These are phyloP conservation scores for Chlorella ohadii DNA, from an alignment of 139 green algal genomes.

Conservation along the genomic window DNA sequence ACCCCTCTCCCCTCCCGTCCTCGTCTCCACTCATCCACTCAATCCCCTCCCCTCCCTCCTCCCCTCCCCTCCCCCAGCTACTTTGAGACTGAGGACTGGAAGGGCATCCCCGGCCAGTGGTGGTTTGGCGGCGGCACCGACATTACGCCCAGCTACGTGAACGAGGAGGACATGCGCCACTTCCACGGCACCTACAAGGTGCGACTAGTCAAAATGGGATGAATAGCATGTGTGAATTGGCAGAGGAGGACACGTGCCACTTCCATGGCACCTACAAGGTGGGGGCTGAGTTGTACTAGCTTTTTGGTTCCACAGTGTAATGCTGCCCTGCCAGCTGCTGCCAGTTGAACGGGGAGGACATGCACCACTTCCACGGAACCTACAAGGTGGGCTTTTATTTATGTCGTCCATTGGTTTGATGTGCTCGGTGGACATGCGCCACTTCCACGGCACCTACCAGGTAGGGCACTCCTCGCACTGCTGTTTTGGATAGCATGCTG, in stretches of 20 bases:
- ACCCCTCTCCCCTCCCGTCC: too few species aligned
- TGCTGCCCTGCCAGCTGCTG: not conserved
- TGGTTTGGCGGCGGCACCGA: constrained; percentile 99
- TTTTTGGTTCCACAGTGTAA: not conserved
- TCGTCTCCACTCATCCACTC: not conserved
- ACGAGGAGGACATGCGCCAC: constrained; percentile 96
- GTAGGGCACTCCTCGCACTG: too few species aligned
- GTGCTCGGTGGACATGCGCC: too few species aligned
- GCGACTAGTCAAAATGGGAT: too few species aligned
- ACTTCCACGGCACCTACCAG: too few species aligned
- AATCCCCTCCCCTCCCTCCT: not conserved
- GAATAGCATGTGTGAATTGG: too few species aligned
- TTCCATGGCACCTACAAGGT: too few species aligned
- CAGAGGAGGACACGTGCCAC: too few species aligned
- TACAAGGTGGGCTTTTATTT: too few species aligned
- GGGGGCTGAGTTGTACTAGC: too few species aligned
- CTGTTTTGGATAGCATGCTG: too few species aligned
- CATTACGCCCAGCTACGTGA: constrained; percentile 96
- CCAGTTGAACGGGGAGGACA: constrained; percentile 95
- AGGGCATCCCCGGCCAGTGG: constrained; percentile 93
- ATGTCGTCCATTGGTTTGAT: too few species aligned
- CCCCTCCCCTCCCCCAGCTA: constrained; percentile 64
- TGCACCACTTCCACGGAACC: constrained; percentile 96
- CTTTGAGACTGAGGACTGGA: constrained; percentile 98
- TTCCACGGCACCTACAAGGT: constrained; percentile 97